Conservation (phyloP, 2,329 filamentous ascomycete species). For the Madurella mycetomatis region DNA sequence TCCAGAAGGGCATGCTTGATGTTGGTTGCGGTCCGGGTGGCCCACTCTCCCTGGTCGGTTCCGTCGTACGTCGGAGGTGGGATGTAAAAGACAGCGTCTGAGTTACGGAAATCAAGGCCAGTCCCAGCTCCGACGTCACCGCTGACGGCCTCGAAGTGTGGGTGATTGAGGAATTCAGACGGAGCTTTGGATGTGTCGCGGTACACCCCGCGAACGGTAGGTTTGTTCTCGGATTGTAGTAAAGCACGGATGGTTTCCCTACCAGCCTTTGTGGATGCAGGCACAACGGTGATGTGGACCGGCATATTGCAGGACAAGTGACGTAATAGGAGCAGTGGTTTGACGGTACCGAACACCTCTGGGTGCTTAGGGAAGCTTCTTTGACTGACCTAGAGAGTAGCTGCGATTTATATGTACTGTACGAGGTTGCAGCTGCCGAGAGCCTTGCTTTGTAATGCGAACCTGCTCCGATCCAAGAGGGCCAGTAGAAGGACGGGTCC, state of each 20-base stretch:
- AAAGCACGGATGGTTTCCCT: slow-evolving; percentile 1
- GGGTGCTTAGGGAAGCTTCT: too few species aligned
- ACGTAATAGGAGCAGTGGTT: background rate
- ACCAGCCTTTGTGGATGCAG: slow-evolving; percentile 6
- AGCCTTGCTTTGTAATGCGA: too few species aligned
- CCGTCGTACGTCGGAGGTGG: slow-evolving; percentile 4
- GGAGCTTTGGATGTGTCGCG: slow-evolving; percentile 4
- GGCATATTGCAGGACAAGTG: background rate
- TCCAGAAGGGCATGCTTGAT: background rate
- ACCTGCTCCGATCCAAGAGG: too few species aligned
- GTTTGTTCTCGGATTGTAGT: background rate
- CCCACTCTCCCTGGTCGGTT: slow-evolving; percentile 4
- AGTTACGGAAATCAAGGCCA: background rate
- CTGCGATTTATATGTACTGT: too few species aligned
- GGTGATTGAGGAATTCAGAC: background rate
- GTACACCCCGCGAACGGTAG: background rate
- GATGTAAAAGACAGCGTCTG: slow-evolving; percentile 3
- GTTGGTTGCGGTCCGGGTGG: background rate
- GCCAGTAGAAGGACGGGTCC: too few species aligned
- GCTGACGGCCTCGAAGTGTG: background rate
- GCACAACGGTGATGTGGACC: background rate
- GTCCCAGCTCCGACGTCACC: background rate
- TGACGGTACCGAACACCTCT: too few species aligned
- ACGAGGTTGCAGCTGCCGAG: too few species aligned
- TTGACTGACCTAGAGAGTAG: too few species aligned